Conservation (phyloP, 208 protist genomes). For the Trichomonas vaginalis region DNA sequence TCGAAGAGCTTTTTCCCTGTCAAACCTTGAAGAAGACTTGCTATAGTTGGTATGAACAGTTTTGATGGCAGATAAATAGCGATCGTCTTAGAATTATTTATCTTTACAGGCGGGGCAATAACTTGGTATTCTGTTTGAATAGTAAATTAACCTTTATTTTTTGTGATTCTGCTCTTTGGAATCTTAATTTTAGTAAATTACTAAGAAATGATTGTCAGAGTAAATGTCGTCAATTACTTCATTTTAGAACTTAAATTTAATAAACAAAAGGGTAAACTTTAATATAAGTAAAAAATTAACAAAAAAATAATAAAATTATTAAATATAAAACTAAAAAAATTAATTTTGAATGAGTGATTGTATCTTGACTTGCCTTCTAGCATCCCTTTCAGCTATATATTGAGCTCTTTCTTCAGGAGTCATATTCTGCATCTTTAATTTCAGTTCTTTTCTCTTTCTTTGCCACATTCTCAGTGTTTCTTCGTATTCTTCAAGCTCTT, state of each 20-base stretch:
- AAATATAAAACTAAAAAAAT: background rate
- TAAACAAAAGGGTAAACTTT: no score
- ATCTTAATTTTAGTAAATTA: background rate
- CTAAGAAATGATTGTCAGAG: background rate
- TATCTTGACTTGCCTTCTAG: background rate
- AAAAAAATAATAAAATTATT: no score
- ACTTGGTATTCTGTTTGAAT: background rate
- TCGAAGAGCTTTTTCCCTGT: background rate
- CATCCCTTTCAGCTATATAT: background rate
- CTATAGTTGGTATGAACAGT: background rate
- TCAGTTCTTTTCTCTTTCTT: background rate
- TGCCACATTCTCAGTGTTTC: background rate
- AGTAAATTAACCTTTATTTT: background rate
- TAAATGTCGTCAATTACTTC: background rate
- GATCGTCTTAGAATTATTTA: background rate
- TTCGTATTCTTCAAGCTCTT: background rate
- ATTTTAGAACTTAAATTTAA: no score
- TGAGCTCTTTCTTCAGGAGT: background rate
- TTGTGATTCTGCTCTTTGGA: background rate
- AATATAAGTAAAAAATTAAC: no score
- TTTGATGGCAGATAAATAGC: background rate
- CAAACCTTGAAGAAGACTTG: background rate
- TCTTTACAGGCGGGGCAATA: background rate
- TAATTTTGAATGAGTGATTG: background rate
- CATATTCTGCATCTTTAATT: background rate